phyloP scores from a whole-genome alignment of 2,329 filamentous ascomycete genomes.

The Monosporascus sp. region DNA sequence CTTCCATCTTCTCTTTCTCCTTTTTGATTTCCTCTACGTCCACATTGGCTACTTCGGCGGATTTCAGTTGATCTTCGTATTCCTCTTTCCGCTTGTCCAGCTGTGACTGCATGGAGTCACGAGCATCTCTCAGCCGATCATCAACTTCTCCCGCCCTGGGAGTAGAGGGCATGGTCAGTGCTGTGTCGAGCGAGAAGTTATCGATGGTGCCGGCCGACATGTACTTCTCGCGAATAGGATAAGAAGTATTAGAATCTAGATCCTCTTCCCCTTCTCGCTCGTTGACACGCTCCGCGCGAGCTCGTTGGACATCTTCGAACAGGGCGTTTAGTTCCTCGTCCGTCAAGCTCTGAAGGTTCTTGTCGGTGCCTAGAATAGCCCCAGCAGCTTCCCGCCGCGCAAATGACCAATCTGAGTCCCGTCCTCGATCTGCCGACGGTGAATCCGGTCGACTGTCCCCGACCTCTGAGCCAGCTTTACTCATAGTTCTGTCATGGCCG shows the following conservation, averaged over 20 bases:
- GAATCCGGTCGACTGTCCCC: slow-evolving; percentile 76
- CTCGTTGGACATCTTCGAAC: slow-evolving; percentile 89
- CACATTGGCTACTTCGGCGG: slow-evolving; percentile 66
- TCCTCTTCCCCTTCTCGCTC: slow-evolving; percentile 80
- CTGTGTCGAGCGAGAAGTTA: slow-evolving; percentile 92
- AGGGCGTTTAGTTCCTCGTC: slow-evolving; percentile 92
- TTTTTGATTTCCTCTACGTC: slow-evolving; percentile 79
- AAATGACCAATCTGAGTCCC: slow-evolving; percentile 92
- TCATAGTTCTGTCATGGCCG: slow-evolving; percentile 74
- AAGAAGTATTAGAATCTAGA: slow-evolving; percentile 82
- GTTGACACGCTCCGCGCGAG: slow-evolving; percentile 68
- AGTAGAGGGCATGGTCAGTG: slow-evolving; percentile 88
- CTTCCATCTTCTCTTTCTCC: slow-evolving; percentile 82
- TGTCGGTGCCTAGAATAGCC: slow-evolving; percentile 82
- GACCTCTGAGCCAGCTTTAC: slow-evolving; percentile 71
- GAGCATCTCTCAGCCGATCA: slow-evolving; percentile 65
- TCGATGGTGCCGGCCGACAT: slow-evolving; percentile 91
- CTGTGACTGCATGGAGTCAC: slow-evolving; percentile 78
- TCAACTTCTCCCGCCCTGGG: slow-evolving; percentile 74
- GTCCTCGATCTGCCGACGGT: slow-evolving; percentile 64
- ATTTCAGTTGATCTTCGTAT: slow-evolving; percentile 71
- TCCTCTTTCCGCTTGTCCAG: slow-evolving; percentile 81
- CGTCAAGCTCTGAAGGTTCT: slow-evolving; percentile 82
- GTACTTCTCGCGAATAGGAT: slow-evolving; percentile 87
- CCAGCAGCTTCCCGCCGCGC: slow-evolving; percentile 89